Conservation (phyloP, 345 rosid species). For the Camelina laxa region DNA sequence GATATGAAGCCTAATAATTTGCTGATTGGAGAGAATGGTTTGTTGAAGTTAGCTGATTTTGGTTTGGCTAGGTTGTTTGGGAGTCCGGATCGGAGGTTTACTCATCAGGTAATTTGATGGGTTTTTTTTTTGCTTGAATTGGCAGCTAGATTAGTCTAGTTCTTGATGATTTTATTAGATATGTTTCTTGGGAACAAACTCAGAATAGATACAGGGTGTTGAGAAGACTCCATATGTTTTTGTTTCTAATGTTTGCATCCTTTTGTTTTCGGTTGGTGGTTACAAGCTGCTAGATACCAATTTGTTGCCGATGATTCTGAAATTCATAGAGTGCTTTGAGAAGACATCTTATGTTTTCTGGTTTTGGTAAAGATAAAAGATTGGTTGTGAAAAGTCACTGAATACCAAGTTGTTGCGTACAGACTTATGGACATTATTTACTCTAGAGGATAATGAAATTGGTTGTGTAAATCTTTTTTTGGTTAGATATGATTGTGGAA, state of each 20-base stretch:
- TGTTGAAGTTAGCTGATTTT: constrained; percentile 63
- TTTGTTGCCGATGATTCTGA: background rate
- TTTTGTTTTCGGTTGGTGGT: background rate
- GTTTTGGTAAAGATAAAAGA: background rate
- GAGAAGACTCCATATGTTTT: background rate
- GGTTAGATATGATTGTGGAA: background rate
- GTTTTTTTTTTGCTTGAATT: background rate
- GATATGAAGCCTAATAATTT: constrained; percentile 73
- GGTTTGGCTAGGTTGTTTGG: constrained; percentile 65
- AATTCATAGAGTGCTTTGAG: background rate
- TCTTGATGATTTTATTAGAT: background rate
- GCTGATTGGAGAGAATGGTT: constrained; percentile 61
- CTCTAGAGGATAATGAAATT: background rate
- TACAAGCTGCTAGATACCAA: background rate
- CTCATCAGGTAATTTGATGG: constrained; percentile 55
- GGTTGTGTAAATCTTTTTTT: constrained; percentile 26
- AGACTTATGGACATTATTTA: background rate
- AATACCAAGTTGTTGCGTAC: background rate
- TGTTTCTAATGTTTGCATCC: background rate
- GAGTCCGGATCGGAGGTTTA: constrained; percentile 67
- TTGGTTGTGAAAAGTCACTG: background rate
- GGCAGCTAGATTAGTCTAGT: background rate
- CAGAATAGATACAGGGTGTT: background rate
- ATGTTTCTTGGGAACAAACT: background rate
- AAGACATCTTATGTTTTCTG: background rate